A percentile compares a stretch with the other conserved stretches of the same genome.
Evolutionary conservation across 2,329 filamentous ascomycete species (phyloP).

Genomic region (Calonectria leucothoes): DNA sequence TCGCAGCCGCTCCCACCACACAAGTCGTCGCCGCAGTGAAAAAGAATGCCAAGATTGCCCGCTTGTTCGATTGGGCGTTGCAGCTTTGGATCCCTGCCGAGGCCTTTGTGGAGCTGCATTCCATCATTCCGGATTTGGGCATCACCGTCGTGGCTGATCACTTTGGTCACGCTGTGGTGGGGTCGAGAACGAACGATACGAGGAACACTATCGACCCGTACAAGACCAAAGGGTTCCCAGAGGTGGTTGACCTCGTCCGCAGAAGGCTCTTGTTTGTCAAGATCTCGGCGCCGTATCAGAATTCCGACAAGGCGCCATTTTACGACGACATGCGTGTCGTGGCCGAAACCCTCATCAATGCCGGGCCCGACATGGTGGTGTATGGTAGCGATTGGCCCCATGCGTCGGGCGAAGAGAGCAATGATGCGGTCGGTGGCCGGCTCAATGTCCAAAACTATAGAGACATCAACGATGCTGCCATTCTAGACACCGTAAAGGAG

Average conservation of each 20-base stretch:
- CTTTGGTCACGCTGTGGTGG: not conserved
- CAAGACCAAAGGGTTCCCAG: not conserved
- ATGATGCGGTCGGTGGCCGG: not conserved
- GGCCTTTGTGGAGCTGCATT: not conserved
- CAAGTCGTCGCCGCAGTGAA: not conserved
- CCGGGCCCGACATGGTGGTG: not conserved
- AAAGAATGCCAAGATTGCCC: not conserved
- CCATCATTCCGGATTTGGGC: not conserved
- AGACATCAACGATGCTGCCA: not conserved
- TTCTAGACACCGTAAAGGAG: not conserved
- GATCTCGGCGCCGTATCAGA: not conserved
- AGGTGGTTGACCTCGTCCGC: not conserved
- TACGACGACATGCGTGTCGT: not conserved
- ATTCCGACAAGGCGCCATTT: not conserved
- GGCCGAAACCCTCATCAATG: not conserved
- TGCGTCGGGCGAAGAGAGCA: not conserved
- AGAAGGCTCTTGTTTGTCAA: not conserved
- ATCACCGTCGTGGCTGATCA: conserved; percentile 1
- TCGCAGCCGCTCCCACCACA: not conserved
- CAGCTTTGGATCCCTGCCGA: not conserved
- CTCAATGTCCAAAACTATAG: not conserved
- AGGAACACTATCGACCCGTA: not conserved
- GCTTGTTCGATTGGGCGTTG: not conserved
- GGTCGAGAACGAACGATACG: not conserved
- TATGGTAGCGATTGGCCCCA: not conserved